Percentiles rank a stretch among this genome's conserved stretches.
These are phyloP conservation scores for Plantago ovata DNA, from an alignment of 257 asterid genomes.

Conservation along the genomic window DNA sequence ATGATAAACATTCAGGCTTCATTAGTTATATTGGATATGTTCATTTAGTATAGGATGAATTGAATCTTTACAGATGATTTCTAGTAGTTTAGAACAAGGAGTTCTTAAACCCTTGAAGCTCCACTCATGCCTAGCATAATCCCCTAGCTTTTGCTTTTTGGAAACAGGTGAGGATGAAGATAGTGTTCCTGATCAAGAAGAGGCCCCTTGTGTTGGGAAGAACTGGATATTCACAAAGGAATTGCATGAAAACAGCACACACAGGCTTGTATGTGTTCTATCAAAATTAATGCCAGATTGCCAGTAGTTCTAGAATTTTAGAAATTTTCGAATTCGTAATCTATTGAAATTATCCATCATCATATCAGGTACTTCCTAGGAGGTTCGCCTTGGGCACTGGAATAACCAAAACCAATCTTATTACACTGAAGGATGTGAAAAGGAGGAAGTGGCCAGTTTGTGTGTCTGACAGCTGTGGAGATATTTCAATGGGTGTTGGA, in stretches of 20 bases:
- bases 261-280: conserved; percentile 1
- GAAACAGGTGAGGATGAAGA: conserved; percentile 3
- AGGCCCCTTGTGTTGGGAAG: neutral
- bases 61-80: too few relatives aligned
- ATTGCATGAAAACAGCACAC: neutral
- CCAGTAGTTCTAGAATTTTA: neutral
- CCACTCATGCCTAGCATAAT: too few relatives aligned
- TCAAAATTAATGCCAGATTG: neutral
- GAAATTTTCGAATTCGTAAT: neutral
- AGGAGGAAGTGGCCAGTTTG: conserved; percentile 17
- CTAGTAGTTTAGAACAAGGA: too few relatives aligned
- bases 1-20: too few relatives aligned
- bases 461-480: neutral
- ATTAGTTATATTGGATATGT: too few relatives aligned
- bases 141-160: too few relatives aligned
- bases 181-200: neutral
- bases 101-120: too few relatives aligned
- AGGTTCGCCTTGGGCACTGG: neutral
- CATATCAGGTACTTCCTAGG: conserved; percentile 8
- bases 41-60: too few relatives aligned
- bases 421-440: neutral
- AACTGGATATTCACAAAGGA: neutral
- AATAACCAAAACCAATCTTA: neutral
- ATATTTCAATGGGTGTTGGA: conserved; percentile 1
- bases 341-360: neutral